These are phyloP conservation scores for Chlorella ohadii DNA, from an alignment of 139 green algal genomes.

Conservation along the genomic window DNA sequence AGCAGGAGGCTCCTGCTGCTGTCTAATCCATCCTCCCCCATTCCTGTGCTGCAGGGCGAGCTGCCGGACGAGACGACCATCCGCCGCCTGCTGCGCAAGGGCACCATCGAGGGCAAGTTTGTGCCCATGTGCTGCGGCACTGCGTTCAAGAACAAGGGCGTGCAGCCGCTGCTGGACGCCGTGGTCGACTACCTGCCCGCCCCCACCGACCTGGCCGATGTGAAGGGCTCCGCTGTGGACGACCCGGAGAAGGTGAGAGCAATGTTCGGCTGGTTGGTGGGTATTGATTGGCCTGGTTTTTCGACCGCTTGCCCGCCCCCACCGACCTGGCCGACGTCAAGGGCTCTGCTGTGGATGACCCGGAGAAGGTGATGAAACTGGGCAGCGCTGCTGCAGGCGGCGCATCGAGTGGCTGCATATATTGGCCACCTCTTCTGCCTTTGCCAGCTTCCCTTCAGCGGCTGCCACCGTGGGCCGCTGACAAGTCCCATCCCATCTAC, in stretches of 20 bases:
- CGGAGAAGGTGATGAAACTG: conserved; percentile 53
- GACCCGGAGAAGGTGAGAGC: conserved; percentile 51
- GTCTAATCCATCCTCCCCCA: neutral
- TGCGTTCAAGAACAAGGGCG: conserved; percentile 99
- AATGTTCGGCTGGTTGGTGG: too few relatives aligned
- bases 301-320: conserved; percentile 95
- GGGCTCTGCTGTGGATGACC: conserved; percentile 52
- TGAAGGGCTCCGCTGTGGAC: conserved; percentile 44
- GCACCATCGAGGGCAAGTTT: conserved; percentile 85
- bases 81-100: conserved; percentile 91
- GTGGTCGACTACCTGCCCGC: conserved; percentile 96
- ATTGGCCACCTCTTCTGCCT: too few relatives aligned
- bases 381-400: too few relatives aligned
- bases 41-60: conserved; percentile 67
- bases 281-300: too few relatives aligned
- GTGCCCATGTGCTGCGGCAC: conserved; percentile 95
- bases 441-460: too few relatives aligned
- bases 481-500: too few relatives aligned
- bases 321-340: conserved; percentile 71
- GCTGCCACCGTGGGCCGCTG: too few relatives aligned
- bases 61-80: conserved; percentile 88
- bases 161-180: conserved; percentile 98
- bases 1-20: too few relatives aligned
- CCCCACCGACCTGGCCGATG: conserved; percentile 81
- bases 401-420: too few relatives aligned